phyloP scores from a whole-genome alignment of 1,284 basidiomycete genomes.

The Cutaneotrichosporon daszewskae region DNA sequence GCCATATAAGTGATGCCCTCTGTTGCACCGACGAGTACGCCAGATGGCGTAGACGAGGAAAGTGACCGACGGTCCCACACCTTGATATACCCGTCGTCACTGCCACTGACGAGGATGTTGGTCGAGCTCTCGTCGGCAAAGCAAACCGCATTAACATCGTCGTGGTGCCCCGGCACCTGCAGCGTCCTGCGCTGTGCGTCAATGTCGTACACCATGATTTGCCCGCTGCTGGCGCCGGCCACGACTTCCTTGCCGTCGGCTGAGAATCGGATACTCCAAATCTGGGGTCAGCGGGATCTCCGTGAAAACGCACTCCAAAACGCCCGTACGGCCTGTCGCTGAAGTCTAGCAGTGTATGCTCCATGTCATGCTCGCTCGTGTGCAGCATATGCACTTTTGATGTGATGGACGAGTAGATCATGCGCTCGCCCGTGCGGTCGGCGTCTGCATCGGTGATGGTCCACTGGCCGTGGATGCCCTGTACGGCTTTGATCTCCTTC shows the following conservation, averaged over 20 bases:
- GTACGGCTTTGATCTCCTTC: slow-evolving; percentile 70
- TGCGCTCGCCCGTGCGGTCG: slow-evolving; percentile 83
- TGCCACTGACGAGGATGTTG: slow-evolving; percentile 88
- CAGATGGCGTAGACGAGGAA: slow-evolving; percentile 73
- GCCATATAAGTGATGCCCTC: slow-evolving; percentile 88
- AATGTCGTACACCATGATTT: slow-evolving; percentile 77
- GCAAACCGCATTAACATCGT: slow-evolving; percentile 94
- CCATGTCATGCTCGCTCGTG: slow-evolving; percentile 63
- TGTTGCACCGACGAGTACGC: slow-evolving; percentile 88
- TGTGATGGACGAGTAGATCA: slow-evolving; percentile 86
- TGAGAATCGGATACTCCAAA: slow-evolving; percentile 92
- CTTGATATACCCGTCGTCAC: slow-evolving; percentile 90
- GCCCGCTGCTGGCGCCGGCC: slow-evolving; percentile 50
- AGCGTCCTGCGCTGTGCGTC: slow-evolving; percentile 71
- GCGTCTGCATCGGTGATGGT: slow-evolving; percentile 93
- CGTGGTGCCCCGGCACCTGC: slow-evolving; percentile 73
- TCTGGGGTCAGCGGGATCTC: slow-evolving; percentile 42
- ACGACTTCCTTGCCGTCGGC: slow-evolving; percentile 89
- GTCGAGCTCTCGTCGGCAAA: slow-evolving; percentile 89
- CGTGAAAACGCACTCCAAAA: slow-evolving; percentile 51
- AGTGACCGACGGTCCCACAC: slow-evolving; percentile 95
- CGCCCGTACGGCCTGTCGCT: slow-evolving; percentile 42
- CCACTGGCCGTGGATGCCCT: slow-evolving; percentile 72
- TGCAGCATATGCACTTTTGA: slow-evolving; percentile 79
- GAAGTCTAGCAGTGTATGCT: slow-evolving; percentile 70